These are phyloP conservation scores for Venturia nashicola DNA, from an alignment of 2,329 filamentous ascomycete species.

Conservation along the genomic window DNA sequence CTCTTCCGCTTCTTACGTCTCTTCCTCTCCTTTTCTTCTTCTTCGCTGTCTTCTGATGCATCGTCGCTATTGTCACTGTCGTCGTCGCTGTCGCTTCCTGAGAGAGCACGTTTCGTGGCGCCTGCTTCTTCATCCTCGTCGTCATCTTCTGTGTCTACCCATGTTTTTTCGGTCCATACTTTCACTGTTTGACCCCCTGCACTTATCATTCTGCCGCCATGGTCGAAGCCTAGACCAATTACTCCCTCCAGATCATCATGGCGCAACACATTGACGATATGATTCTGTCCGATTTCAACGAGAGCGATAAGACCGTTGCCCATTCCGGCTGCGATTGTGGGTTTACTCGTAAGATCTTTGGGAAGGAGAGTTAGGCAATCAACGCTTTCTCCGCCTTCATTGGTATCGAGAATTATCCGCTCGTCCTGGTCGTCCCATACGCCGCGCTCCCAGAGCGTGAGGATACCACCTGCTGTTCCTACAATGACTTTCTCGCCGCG, in stretches of 20 bases:
- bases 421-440: conserved; percentile 94
- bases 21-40: conserved; percentile 31
- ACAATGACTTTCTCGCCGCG: conserved; percentile 67
- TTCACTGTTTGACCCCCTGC: conserved; percentile 79
- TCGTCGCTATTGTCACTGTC: conserved; percentile 32
- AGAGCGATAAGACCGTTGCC: conserved; percentile 71
- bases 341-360: conserved; percentile 49
- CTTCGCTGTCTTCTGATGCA: conserved; percentile 32
- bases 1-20: conserved; percentile 27
- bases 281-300: conserved; percentile 61
- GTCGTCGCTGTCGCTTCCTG: conserved; percentile 26
- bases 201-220: conserved; percentile 74
- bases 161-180: conserved; percentile 67
- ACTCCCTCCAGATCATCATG: conserved; percentile 87
- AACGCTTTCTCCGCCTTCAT: conserved; percentile 56
- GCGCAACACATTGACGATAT: conserved; percentile 53
- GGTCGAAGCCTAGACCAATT: conserved; percentile 71
- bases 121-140: conserved; percentile 34
- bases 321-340: conserved; percentile 66
- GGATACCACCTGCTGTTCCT: conserved; percentile 64
- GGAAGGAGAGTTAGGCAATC: conserved; percentile 68
- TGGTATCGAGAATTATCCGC: conserved; percentile 61
- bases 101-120: conserved; percentile 13
- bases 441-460: conserved; percentile 90
- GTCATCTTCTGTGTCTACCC: background rate